phyloP scores from a whole-genome alignment of 805 yeast species.

The Isabelozyma pseudorhagii region DNA sequence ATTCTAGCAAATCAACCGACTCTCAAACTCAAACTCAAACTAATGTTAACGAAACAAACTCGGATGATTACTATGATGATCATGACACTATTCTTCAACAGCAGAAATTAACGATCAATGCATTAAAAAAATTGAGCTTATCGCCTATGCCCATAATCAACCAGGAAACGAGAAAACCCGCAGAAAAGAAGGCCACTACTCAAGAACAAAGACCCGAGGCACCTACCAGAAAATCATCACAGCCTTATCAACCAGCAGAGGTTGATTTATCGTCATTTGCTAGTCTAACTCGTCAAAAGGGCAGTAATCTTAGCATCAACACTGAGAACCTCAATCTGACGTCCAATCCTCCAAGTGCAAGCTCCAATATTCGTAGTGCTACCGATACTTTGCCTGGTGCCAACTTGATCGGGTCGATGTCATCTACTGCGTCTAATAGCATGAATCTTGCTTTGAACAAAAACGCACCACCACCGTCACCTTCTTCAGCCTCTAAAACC shows the following conservation, averaged over 20 bases:
- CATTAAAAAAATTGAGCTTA: slow-evolving; percentile 39
- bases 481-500: not conserved
- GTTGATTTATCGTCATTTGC: slow-evolving; percentile 44
- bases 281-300: slow-evolving; percentile 40
- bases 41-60: not conserved
- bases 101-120: slow-evolving; percentile 40
- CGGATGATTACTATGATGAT: slow-evolving; percentile 26
- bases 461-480: not conserved
- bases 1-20: not conserved
- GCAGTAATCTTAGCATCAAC: slow-evolving; percentile 3
- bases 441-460: not conserved
- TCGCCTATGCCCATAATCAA: slow-evolving; percentile 38
- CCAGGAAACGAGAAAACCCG: slow-evolving; percentile 9
- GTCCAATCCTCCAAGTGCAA: not conserved
- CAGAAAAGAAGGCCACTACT: not conserved
- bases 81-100: slow-evolving; percentile 38
- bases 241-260: slow-evolving; percentile 45
- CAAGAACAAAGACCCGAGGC: slow-evolving; percentile 1
- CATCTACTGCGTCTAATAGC: not conserved
- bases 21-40: not conserved
- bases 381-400: not conserved
- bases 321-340: slow-evolving; percentile 1
- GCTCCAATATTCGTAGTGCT: not conserved
- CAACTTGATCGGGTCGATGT: not conserved
- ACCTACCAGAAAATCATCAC: slow-evolving; percentile 4